Evolutionary conservation across 345 rosid species (phyloP), one percentile per base, ranked within the genome.

Genomic region (Hevea brasiliensis): DNA sequence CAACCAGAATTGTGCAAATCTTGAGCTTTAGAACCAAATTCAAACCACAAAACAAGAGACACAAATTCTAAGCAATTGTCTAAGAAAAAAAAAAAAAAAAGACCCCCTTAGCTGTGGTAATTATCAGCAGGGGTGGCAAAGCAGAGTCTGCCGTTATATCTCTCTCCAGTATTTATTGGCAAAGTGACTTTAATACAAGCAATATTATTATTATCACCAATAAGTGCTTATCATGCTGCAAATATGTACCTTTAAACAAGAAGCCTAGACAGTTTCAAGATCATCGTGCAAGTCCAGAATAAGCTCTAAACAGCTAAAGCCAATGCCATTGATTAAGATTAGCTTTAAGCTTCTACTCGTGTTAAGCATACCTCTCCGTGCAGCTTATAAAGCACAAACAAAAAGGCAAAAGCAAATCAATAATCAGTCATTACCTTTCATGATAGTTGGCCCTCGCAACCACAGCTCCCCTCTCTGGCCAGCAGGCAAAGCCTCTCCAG

Each of bases 401-500:
- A 72, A 37, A 48, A 42, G 29, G 26, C 17, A 41, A 24, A 27
- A 42, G 8, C 21, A 18, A 61, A 40, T 20, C 55, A 61, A 59
- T 35, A 23, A 26, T 3, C 20, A 47, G 35, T 8, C 3, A 10
- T 41, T 80, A 92, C 99, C 94, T 82, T 85, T 89, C 99, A 90
- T 92, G 77, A 92, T 56, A 40, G 81, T 65, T 15, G 97, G 94
- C 41, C 98, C 95, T 76, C 98, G 84, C 72, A 92, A 73, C 97
- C 95, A 90, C 15, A 94, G 83, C 81, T 94, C 98, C 67, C 98
- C 98, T 70, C 81, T 87, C 78, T 84, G 85, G 4, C 90, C 98
- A 7, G 97, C 96, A 66, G 86, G 84, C 58, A 94, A 74, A 44
- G 88, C 84, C 68, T 87, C 86, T 68, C 92, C 97, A 3, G 88